Conservation (phyloP, 2,329 filamentous ascomycete genomes). For the Mycocentrospora acerina region DNA sequence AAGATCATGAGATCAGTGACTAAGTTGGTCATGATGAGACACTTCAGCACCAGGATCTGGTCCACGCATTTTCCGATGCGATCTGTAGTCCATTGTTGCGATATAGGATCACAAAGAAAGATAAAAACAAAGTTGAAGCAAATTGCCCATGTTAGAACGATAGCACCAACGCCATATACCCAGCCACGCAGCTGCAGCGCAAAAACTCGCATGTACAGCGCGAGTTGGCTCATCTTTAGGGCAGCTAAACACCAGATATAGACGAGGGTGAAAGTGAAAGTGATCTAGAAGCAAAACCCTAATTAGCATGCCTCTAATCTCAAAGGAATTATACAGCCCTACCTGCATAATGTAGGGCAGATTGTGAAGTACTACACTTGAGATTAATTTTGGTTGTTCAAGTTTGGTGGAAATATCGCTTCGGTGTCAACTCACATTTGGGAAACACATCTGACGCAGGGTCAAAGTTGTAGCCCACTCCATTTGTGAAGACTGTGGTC, state of each 20-base stretch:
- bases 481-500: slow-evolving; percentile 15
- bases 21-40: slow-evolving; percentile 19
- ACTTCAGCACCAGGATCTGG: slow-evolving; percentile 21
- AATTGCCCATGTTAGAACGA: slow-evolving; percentile 21
- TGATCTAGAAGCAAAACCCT: slow-evolving; percentile 4
- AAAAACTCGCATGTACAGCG: slow-evolving; percentile 22
- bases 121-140: slow-evolving; percentile 25
- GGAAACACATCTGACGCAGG: slow-evolving; percentile 9
- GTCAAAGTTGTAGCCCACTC: slow-evolving; percentile 21
- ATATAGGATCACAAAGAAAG: slow-evolving; percentile 24
- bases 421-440: slow-evolving; percentile 9
- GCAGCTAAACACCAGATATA: slow-evolving; percentile 23
- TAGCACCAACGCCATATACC: slow-evolving; percentile 16
- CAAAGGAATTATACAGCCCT: neutral
- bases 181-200: slow-evolving; percentile 9
- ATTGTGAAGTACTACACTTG: slow-evolving; percentile 13
- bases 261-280: slow-evolving; percentile 21
- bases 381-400: neutral
- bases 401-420: neutral
- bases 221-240: slow-evolving; percentile 23
- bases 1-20: slow-evolving; percentile 20
- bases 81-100: slow-evolving; percentile 23
- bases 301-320: neutral
- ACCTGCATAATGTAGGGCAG: slow-evolving; percentile 21
- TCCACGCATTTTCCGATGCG: slow-evolving; percentile 25